phyloP scores from a whole-genome alignment of 306 rosid species.

The cucumber (Cucumis sativus) region Cucumber_9930_V3 NC_026657.2:39543001-39543500 shows the following conservation, averaged over 20 bases:
- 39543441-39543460: background rate
- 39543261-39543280: background rate
- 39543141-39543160: background rate
- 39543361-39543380: background rate
- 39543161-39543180: background rate
- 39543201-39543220: background rate
- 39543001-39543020: constrained; percentile 81
- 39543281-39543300: background rate
- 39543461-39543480: background rate
- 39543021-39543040: constrained; percentile 90
- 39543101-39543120: background rate
- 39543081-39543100: background rate
- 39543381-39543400: background rate
- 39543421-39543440: too few relatives aligned
- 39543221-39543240: background rate
- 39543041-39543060: constrained; percentile 45
- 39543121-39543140: background rate
- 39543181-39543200: background rate
- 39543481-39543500: background rate
- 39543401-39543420: background rate
- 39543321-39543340: background rate
- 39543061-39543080: constrained; percentile 4
- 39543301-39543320: background rate
- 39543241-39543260: background rate
- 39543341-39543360: background rate